Percentiles rank a stretch among this genome's conserved stretches.
Evolutionary conservation across 257 asterid genomes (phyloP).

Genomic region (Verbena officinalis): DNA sequence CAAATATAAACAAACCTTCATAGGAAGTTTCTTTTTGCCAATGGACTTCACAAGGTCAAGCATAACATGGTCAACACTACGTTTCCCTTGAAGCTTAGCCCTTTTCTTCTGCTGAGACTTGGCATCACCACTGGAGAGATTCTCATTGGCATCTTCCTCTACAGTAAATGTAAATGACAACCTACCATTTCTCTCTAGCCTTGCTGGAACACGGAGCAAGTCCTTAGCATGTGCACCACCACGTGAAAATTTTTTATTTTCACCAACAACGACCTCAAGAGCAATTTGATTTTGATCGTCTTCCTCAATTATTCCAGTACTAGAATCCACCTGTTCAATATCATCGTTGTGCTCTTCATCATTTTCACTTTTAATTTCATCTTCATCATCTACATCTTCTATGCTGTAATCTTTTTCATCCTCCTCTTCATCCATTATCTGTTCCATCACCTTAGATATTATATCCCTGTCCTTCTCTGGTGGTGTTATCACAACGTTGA

Average conservation of each 20-base stretch:
- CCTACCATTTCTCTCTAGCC: conserved; percentile 64
- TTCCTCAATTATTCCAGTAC: conserved; percentile 50
- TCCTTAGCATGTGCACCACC: conserved; percentile 46
- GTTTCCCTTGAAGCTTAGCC: conserved; percentile 62
- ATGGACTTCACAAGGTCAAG: conserved; percentile 84
- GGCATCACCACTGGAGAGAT: conserved; percentile 45
- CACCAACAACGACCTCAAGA: conserved; percentile 70
- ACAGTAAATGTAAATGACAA: conserved; percentile 77
- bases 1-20: conserved; percentile 57
- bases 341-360: conserved; percentile 52
- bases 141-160: conserved; percentile 65
- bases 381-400: conserved; percentile 44
- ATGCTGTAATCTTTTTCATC: conserved; percentile 56
- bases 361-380: conserved; percentile 47
- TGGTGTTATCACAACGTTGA: conserved; percentile 79
- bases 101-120: conserved; percentile 58
- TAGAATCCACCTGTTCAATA: conserved; percentile 55
- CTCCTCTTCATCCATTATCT: conserved; percentile 83
- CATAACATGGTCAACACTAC: conserved; percentile 67
- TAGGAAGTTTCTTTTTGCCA: conserved; percentile 85
- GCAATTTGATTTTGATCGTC: conserved; percentile 68
- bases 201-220: conserved; percentile 88
- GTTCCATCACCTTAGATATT: conserved; percentile 87
- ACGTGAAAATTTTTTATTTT: conserved; percentile 45
- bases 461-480: conserved; percentile 82